These are phyloP conservation scores for Rhododendron williamsianum DNA, from an alignment of 148 eudicot genomes.

Conservation along the genomic window DNA sequence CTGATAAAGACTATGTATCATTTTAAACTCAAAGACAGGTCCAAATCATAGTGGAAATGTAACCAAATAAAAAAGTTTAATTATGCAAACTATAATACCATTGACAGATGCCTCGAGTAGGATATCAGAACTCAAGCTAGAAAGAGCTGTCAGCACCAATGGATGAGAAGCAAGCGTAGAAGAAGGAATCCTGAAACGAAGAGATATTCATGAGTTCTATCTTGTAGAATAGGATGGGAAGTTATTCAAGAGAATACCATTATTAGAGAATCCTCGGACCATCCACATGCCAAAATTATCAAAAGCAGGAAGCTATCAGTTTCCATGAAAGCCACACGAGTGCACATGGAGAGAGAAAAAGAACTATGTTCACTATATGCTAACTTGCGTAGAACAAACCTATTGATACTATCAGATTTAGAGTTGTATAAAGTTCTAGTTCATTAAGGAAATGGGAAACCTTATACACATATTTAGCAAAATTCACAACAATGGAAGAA, in stretches of 20 bases:
- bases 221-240: slow-evolving; percentile 1
- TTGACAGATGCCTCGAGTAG: slow-evolving; percentile 88
- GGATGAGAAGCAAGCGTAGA: slow-evolving; percentile 85
- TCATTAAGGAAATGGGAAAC: background rate
- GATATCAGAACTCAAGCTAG: slow-evolving; percentile 74
- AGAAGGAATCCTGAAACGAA: slow-evolving; percentile 71
- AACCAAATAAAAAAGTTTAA: background rate
- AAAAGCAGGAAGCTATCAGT: background rate
- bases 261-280: background rate
- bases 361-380: background rate
- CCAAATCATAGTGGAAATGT: background rate
- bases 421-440: background rate
- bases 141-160: slow-evolving; percentile 77
- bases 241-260: background rate
- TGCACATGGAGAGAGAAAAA: slow-evolving; percentile 1
- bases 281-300: background rate
- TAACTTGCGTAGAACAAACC: background rate
- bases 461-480: background rate
- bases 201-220: background rate
- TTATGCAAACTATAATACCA: slow-evolving; percentile 38
- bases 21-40: background rate
- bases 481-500: background rate
- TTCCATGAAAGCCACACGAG: background rate
- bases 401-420: background rate
- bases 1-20: background rate